These are phyloP conservation scores for Heterobasidion irregulare DNA, from an alignment of 1,284 basidiomycete species.

Conservation along the genomic window DNA sequence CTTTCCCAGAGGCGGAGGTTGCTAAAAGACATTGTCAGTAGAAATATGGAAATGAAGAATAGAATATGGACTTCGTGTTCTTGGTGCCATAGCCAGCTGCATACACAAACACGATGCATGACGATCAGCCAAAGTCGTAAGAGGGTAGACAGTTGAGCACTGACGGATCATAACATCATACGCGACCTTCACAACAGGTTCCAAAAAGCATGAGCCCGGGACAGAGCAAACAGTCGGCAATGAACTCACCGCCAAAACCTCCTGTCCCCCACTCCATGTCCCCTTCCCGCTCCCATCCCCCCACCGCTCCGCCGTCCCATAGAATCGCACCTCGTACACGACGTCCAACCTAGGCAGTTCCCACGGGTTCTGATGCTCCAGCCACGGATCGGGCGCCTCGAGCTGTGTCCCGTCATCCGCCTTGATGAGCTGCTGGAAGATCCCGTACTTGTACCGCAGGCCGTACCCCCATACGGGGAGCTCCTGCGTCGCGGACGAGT, in stretches of 20 bases:
- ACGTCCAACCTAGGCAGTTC: constrained; percentile 85
- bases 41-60: not conserved
- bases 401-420: constrained; percentile 40
- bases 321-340: constrained; percentile 76
- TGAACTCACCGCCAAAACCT: constrained; percentile 60
- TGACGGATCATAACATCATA: constrained; percentile 83
- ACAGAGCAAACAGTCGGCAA: too few species aligned
- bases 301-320: constrained; percentile 70
- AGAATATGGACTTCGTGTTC: constrained; percentile 45
- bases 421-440: constrained; percentile 86
- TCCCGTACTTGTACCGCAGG: constrained; percentile 83
- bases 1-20: constrained; percentile 78
- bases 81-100: constrained; percentile 65
- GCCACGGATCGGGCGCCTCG: constrained; percentile 91
- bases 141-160: not conserved
- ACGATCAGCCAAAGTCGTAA: not conserved
- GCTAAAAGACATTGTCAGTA: constrained; percentile 6
- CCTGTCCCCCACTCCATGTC: constrained; percentile 83
- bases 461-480: constrained; percentile 87
- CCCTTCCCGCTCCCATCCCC: constrained; percentile 46
- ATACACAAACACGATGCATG: not conserved
- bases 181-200: constrained; percentile 26
- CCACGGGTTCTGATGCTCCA: constrained; percentile 84
- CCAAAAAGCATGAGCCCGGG: too few species aligned
- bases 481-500: constrained; percentile 76